phyloP scores from a whole-genome alignment of 108 stramenopile genomes.

The Tribonema minus region DNA sequence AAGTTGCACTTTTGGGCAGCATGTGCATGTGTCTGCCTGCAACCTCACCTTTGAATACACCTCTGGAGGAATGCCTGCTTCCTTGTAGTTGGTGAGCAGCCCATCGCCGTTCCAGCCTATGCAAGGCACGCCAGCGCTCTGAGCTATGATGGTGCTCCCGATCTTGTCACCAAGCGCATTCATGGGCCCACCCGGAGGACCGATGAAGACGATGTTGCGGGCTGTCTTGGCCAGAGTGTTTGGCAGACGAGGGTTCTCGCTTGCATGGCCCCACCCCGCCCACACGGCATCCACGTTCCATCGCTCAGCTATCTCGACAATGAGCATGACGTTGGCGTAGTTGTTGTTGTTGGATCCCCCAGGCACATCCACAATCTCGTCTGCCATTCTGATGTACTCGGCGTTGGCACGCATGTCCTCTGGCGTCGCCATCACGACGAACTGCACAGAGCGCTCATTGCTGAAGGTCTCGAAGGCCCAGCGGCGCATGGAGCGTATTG shows the following conservation, averaged over 20 bases:
- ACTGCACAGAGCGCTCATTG: slow-evolving; percentile 78
- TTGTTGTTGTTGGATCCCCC: slow-evolving; percentile 99
- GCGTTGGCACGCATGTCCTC: slow-evolving; percentile 91
- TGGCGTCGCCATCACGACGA: slow-evolving; percentile 99
- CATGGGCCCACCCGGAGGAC: slow-evolving; percentile 96
- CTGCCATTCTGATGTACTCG: slow-evolving; percentile 99
- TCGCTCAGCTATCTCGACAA: slow-evolving; percentile 82
- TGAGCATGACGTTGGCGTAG: slow-evolving; percentile 80
- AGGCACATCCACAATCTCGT: slow-evolving; percentile 97
- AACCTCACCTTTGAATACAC: slow-evolving; percentile 63
- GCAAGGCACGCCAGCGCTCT: slow-evolving; percentile 92
- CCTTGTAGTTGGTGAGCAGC: slow-evolving; percentile 49
- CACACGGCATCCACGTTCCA: slow-evolving; percentile 98
- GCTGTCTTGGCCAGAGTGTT: slow-evolving; percentile 70
- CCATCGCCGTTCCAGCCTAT: slow-evolving; percentile 94
- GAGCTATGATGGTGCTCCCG: slow-evolving; percentile 96
- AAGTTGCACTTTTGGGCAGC: not conserved
- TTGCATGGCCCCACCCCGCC: slow-evolving; percentile 99
- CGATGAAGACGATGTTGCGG: slow-evolving; percentile 92
- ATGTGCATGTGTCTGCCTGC: not conserved
- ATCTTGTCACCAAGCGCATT: slow-evolving; percentile 99
- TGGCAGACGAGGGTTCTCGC: slow-evolving; percentile 91
- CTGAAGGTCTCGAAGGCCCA: slow-evolving; percentile 94
- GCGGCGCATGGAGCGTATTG: slow-evolving; percentile 87
- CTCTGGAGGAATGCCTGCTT: slow-evolving; percentile 71